A percentile compares a stretch with the other conserved stretches of the same genome.
Conservation (phyloP, 495 filamentous ascomycete species). For the Podospora anserina region DNA sequence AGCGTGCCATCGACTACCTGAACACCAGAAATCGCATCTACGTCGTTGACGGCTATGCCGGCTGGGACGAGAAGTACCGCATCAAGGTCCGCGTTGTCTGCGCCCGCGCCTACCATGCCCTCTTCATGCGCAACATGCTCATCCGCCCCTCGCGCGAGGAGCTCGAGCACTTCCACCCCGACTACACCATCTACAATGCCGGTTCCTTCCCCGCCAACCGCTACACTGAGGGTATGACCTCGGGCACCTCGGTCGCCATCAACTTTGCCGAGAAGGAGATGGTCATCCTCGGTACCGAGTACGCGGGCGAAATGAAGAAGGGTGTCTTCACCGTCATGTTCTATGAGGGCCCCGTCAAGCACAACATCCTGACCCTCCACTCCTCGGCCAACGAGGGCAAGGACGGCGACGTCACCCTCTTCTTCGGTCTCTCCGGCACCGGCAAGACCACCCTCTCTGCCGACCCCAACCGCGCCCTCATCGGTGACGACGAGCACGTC, state of each 20-base stretch:
- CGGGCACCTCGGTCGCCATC: slow-evolving; percentile 68
- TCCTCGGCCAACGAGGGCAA: slow-evolving; percentile 94
- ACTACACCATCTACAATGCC: slow-evolving; percentile 99
- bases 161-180: slow-evolving; percentile 93
- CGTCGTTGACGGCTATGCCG: slow-evolving; percentile 93
- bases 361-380: slow-evolving; percentile 97
- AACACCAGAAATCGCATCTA: slow-evolving; percentile 99
- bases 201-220: slow-evolving; percentile 98
- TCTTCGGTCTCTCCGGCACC: slow-evolving; percentile 98
- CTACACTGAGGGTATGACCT: slow-evolving; percentile 98
- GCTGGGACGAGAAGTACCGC: slow-evolving; percentile 97
- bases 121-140: slow-evolving; percentile 99
- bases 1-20: slow-evolving; percentile 97
- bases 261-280: slow-evolving; percentile 81
- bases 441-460: slow-evolving; percentile 98
- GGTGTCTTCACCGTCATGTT: slow-evolving; percentile 98
- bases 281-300: slow-evolving; percentile 99
- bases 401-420: slow-evolving; percentile 91
- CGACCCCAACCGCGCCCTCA: slow-evolving; percentile 91
- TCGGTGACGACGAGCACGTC: slow-evolving; percentile 99
- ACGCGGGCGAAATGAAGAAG: slow-evolving; percentile 99
- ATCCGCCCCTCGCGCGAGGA: slow-evolving; percentile 88
- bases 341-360: slow-evolving; percentile 99
- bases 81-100: slow-evolving; percentile 98
- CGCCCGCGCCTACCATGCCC: slow-evolving; percentile 96